A percentile compares a stretch with the other conserved stretches of the same genome.
Evolutionary conservation across 805 yeast species (phyloP).

Genomic region (Kodamaea hsintzibuensis): DNA sequence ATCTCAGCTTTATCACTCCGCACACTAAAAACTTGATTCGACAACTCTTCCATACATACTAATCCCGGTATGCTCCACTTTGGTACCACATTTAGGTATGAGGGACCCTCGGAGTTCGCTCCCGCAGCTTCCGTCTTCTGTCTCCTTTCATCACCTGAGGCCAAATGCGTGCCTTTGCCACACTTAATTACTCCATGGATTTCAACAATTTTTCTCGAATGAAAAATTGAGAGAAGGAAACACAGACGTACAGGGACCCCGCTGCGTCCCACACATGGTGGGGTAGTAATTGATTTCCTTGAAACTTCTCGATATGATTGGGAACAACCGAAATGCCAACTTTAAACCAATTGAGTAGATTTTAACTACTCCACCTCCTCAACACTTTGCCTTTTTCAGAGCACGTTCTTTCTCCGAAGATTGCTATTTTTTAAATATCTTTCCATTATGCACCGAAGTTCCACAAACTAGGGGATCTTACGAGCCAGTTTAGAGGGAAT

Average conservation of each 20-base stretch:
- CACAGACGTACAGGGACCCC: not conserved
- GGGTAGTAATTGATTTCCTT: not conserved
- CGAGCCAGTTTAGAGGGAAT: not conserved
- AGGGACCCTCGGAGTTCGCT: not conserved
- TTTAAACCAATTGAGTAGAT: too few relatives aligned
- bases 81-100: not conserved
- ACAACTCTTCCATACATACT: not conserved
- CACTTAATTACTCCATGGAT: not conserved
- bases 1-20: too few relatives aligned
- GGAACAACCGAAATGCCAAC: not conserved
- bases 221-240: not conserved
- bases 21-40: too few relatives aligned
- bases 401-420: not conserved
- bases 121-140: not conserved
- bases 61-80: not conserved
- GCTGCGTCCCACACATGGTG: not conserved
- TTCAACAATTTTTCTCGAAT: not conserved
- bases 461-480: not conserved
- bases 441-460: constrained; percentile 1
- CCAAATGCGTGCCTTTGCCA: not conserved
- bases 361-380: not conserved
- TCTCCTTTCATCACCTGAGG: not conserved
- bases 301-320: not conserved
- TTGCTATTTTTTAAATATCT: not conserved
- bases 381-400: not conserved